A percentile compares a stretch with the other conserved stretches of the same genome.
Evolutionary conservation across 148 eudicot genomes (phyloP).

Genomic region (Rhododendron molle): DNA sequence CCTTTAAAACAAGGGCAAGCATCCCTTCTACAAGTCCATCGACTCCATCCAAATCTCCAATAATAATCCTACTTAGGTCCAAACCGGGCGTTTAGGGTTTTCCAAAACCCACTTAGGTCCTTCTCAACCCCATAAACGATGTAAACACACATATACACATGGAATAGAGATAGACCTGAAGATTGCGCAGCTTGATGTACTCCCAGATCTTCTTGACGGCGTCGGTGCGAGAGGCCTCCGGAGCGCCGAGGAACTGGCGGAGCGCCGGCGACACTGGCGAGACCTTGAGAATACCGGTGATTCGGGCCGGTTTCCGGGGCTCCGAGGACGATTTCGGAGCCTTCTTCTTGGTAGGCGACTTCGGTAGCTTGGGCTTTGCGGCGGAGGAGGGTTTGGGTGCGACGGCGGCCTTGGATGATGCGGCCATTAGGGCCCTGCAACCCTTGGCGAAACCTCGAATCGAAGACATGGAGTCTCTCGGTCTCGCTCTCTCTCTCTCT

Average conservation of each 20-base stretch:
- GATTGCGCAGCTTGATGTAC: constrained; percentile 32
- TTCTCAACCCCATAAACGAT: neutral
- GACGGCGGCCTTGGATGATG: constrained; percentile 20
- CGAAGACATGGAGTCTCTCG: neutral
- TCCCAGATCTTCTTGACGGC: constrained; percentile 46
- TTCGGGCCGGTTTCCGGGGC: neutral
- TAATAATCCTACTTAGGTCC: neutral
- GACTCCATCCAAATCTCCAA: neutral
- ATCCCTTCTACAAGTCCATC: neutral
- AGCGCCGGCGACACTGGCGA: constrained; percentile 26
- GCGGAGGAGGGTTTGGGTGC: constrained; percentile 4
- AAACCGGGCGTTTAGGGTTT: neutral
- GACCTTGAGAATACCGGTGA: constrained; percentile 11
- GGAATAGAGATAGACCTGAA: constrained; percentile 24
- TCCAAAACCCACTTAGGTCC: neutral
- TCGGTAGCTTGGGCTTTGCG: neutral
- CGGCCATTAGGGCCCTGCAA: constrained; percentile 21
- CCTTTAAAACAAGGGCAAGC: neutral
- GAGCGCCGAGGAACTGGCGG: constrained; percentile 24
- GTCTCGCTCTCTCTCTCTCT: neutral
- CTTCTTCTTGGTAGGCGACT: neutral
- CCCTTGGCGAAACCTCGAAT: constrained; percentile 19
- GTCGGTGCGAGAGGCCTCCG: constrained; percentile 23
- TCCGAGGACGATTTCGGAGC: neutral
- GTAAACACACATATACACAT: neutral